Evolutionary conservation across 441 rosid species (phyloP).

Genomic region (Populus hybrid): DNA sequence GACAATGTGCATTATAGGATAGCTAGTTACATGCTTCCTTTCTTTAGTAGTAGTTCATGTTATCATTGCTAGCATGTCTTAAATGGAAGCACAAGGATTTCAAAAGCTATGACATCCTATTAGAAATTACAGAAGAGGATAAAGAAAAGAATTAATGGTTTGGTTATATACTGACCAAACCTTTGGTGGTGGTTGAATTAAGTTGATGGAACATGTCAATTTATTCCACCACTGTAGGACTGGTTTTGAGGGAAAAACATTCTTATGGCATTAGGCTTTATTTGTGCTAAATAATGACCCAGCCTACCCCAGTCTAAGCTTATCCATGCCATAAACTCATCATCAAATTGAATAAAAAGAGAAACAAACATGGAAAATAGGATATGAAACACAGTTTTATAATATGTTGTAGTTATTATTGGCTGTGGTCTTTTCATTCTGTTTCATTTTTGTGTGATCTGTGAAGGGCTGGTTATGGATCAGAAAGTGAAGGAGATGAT

Average conservation of each 20-base stretch:
- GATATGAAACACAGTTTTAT: background rate
- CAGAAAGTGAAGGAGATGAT: constrained; percentile 85
- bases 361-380: background rate
- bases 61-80: background rate
- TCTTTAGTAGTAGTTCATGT: background rate
- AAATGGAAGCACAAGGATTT: background rate
- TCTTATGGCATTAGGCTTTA: background rate
- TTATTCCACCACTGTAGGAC: background rate
- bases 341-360: background rate
- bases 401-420: background rate
- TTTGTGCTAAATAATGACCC: background rate
- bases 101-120: background rate
- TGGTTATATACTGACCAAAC: background rate
- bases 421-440: background rate
- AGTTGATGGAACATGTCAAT: background rate
- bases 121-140: background rate
- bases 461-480: constrained; percentile 68
- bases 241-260: background rate
- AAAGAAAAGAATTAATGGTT: background rate
- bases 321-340: background rate
- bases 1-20: background rate
- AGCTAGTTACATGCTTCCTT: background rate
- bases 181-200: background rate
- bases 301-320: background rate
- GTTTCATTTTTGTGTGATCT: constrained; percentile 10